Base-by-base conservation (phyloP, 2,329 filamentous ascomycete genomes). In the Pseudogymnoascus sp. region DNA sequence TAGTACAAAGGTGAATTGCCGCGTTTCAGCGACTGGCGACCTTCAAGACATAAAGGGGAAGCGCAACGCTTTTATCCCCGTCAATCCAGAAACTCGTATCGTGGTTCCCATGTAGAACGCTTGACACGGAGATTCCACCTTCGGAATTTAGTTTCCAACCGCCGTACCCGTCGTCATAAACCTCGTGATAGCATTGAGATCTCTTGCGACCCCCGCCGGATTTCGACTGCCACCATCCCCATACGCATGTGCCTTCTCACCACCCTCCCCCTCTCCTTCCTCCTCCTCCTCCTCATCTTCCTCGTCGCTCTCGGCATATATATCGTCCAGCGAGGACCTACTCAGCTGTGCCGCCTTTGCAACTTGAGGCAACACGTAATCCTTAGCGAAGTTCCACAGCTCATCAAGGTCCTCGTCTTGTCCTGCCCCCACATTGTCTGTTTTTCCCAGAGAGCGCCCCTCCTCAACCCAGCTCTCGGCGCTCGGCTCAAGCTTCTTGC, bases 401-500 rank as follows among this genome's bases (percentile, higher is more conserved):
- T 82, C 79, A 61, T 82, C 78, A 40, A 87, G 74, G 61, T 87
- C 80, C 62, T 61, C 64, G 61, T 65, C 64, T 35, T 59, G 63
- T 59, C 61, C 66, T 38, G 69, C 68, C 23, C 66, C 63, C n/a
- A 64, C 68, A 40, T 68, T 64, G 15, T 66, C 64, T 60, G 59
- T 67, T 37, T 66, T 69, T 50, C 79, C 78, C 29, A 78, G 77
- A 64, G 79, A 79, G 37, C 83, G 82, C 1, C 86, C 88, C 61
- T 85, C 78, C 21, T 85, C 83, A 26, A 93, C 86, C 77, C 88
- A 87, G 63, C 87, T 85, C 72, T 93, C 89, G 17, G 92, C 86
- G 23, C 84, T 81, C 0, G 90, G 90, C 68, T 95, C 91, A 59
- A 92, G 82, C 73, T 95, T 95, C 76, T 95, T 96, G 40, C 91